phyloP scores from a whole-genome alignment of 2,329 filamentous ascomycete genomes.

The Colletotrichum gloeosporioides region DNA sequence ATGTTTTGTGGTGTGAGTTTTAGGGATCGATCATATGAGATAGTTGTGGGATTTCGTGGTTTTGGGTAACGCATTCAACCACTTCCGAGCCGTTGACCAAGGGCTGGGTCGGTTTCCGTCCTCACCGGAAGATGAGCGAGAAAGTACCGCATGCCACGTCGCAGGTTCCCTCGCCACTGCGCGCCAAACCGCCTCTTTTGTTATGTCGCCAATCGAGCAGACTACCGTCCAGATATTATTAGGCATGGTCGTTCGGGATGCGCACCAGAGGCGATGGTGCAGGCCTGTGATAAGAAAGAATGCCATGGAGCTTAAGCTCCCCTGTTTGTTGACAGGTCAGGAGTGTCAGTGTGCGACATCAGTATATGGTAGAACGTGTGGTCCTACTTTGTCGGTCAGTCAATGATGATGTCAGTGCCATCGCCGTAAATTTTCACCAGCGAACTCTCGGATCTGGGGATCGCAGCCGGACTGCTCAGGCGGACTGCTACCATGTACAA shows the following conservation, averaged over 20 bases:
- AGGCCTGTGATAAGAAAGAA: fast-evolving
- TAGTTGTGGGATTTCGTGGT: background rate
- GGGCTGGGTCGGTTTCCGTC: too few species aligned
- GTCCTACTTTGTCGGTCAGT: background rate
- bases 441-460: background rate
- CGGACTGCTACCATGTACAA: background rate
- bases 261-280: background rate
- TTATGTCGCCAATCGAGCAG: background rate
- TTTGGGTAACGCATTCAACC: background rate
- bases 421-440: background rate
- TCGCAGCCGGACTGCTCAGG: background rate
- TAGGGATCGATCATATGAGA: background rate
- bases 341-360: background rate
- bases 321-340: background rate
- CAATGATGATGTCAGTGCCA: background rate
- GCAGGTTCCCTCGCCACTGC: background rate
- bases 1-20: background rate
- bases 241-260: background rate
- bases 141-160: background rate
- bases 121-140: background rate
- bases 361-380: background rate
- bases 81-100: too few species aligned
- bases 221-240: background rate
- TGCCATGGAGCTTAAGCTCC: too few species aligned
- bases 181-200: background rate